These are phyloP conservation scores for Thielaviopsis musarum DNA, from an alignment of 2,329 filamentous ascomycete genomes.

Conservation along the genomic window DNA sequence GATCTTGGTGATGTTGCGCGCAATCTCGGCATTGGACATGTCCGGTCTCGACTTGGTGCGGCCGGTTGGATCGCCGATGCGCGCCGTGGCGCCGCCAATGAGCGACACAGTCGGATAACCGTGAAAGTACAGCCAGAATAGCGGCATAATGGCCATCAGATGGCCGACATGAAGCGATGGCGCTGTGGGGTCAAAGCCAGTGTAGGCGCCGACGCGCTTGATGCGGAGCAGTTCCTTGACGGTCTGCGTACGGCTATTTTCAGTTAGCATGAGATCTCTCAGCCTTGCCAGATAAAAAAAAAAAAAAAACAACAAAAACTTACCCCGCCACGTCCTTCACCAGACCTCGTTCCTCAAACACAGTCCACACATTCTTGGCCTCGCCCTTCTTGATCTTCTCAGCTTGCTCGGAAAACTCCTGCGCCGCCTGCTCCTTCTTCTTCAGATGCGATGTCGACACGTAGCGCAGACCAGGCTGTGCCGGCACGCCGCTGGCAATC, in stretches of 20 bases:
- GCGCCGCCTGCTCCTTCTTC: slow-evolving; percentile 26
- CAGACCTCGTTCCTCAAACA: slow-evolving; percentile 55
- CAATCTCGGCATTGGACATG: slow-evolving; percentile 33
- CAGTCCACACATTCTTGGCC: slow-evolving; percentile 37
- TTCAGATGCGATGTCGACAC: slow-evolving; percentile 26
- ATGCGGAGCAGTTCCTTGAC: slow-evolving; percentile 47
- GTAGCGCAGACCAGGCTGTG: slow-evolving; percentile 17
- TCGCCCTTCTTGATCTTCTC: slow-evolving; percentile 32
- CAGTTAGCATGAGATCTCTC: not conserved
- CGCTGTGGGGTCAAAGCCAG: slow-evolving; percentile 69
- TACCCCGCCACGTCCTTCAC: slow-evolving; percentile 63
- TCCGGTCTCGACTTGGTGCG: slow-evolving; percentile 44
- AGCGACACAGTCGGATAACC: slow-evolving; percentile 53
- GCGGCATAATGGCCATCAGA: slow-evolving; percentile 62
- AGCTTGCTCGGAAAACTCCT: slow-evolving; percentile 32
- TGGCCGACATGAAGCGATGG: slow-evolving; percentile 67
- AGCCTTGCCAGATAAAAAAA: no score
- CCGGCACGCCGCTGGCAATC: not conserved
- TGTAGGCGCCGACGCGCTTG: slow-evolving; percentile 57
- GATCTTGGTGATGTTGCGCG: slow-evolving; percentile 50
- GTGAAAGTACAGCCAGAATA: slow-evolving; percentile 71
- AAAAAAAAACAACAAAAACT: slow-evolving; percentile 18
- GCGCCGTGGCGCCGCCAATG: slow-evolving; percentile 57
- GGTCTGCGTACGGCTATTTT: slow-evolving; percentile 26
- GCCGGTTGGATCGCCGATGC: slow-evolving; percentile 63